phyloP scores from a whole-genome alignment of 106 monocot genomes.

The Phalaenopsis equestris region DNA sequence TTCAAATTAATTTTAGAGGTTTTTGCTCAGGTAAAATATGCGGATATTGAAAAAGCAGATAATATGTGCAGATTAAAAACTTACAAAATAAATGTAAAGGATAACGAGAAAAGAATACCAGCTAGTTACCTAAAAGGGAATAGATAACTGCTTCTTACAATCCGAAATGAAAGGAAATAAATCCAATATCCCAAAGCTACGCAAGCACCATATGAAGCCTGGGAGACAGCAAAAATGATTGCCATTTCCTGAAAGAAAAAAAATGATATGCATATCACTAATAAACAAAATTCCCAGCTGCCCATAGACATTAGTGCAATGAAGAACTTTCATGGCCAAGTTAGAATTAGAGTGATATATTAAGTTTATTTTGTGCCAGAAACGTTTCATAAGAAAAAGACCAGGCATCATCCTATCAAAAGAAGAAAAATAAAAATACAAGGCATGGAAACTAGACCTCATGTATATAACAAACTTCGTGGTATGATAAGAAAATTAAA shows the following conservation, averaged over 20 bases:
- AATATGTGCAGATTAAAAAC: background rate
- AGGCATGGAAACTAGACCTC: background rate
- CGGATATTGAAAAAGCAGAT: background rate
- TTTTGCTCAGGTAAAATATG: background rate
- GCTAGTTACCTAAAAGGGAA: conserved; percentile 57
- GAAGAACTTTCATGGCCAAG: background rate
- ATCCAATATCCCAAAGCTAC: conserved; percentile 74
- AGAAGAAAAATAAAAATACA: background rate
- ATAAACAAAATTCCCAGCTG: background rate
- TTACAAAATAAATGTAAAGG: background rate
- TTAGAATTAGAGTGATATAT: background rate
- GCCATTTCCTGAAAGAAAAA: conserved; percentile 57
- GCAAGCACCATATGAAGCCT: conserved; percentile 70
- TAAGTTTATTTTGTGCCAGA: background rate
- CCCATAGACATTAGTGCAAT: background rate
- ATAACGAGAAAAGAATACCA: background rate
- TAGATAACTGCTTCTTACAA: conserved; percentile 26
- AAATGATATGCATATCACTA: background rate
- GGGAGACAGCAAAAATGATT: conserved; percentile 75
- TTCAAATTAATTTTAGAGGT: background rate
- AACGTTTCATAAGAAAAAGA: background rate
- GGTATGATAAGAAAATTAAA: background rate
- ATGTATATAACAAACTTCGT: background rate
- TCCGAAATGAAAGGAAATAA: conserved; percentile 55
- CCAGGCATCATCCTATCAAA: background rate